Evolutionary conservation across 768 basidiomycete species (phyloP), one percentile per base, ranked within the genome.

Genomic region (Tricholoma hemisulphureum): DNA sequence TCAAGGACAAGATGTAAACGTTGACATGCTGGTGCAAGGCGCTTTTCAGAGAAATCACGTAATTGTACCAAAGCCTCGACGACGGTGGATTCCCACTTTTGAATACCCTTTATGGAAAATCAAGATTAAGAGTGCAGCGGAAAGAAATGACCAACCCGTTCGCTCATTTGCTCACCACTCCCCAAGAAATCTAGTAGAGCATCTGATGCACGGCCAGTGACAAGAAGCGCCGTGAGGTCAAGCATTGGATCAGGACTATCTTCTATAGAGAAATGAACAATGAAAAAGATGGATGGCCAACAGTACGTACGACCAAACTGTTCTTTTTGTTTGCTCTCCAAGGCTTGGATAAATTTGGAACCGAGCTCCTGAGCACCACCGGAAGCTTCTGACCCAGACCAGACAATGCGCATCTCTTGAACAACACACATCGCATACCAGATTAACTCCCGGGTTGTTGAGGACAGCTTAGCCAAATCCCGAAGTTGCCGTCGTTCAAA

Each of bases 11-110:
- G 75, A 66, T 89, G 83, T 32, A 93, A 70, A 29, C 92, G 83
- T 69, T 94, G 91, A 53, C 85, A 83, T 28, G 90, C 89, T 26
- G 89, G 89, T 7, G 83, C 80, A 28, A 91, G 72, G 51, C 84
- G 82, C 61, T 86, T 83, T 65, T 88, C 87, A 18, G 88, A 79
- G 65, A 80, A 84, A 68, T 93, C 88, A 53, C 90, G 88, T 56
- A 93, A 73, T 67, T 85, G 89, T 29, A 80, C 75, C 51, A 94
- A 70, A 14, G 89, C 83, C 59, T 92, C 89, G 9, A 78, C 77
- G 62, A 92, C 81, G 4, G 84, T 84, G 1, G 83, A 76, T 67
- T 93, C 91, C 91, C 91, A 94, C 69, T 91, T 91, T 67, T 87
- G 85, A 56, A 93, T 78, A 48, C 85, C 84, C 91, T 93, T 61